A percentile compares a stretch with the other conserved stretches of the same genome.
Conservation (phyloP, 371 early-diverging fungal genomes). For the Mucor velutinosus region DNA sequence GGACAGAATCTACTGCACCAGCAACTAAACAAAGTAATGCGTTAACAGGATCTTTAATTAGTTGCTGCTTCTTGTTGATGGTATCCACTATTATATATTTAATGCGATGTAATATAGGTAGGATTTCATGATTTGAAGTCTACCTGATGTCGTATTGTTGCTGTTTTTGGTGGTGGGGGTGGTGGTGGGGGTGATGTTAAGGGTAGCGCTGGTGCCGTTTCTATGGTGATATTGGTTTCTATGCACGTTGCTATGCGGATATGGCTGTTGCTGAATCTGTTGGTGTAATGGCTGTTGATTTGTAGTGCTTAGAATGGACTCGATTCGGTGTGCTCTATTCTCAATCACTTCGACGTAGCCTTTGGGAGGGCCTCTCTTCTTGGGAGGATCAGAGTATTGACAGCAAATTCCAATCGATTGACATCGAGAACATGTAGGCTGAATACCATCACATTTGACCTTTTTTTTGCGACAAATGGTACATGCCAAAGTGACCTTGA, state of each 20-base stretch:
- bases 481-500: conserved; percentile 54
- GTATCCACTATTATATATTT: not conserved
- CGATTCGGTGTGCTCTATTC: conserved; percentile 67
- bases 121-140: not conserved
- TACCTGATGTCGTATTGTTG: not conserved
- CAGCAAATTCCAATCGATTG: conserved; percentile 33
- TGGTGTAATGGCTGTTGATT: not conserved
- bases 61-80: not conserved
- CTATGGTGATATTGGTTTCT: not conserved
- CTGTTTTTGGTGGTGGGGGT: too few relatives aligned
- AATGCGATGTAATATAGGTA: not conserved
- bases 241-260: not conserved
- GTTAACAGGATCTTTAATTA: conserved; percentile 7
- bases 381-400: conserved; percentile 38
- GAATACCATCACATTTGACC: conserved; percentile 49
- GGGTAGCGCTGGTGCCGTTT: not conserved
- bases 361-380: conserved; percentile 72
- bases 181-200: not conserved
- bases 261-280: not conserved
- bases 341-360: conserved; percentile 76
- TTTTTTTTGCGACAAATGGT: conserved; percentile 42
- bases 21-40: conserved; percentile 16
- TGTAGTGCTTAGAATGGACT: conserved; percentile 53
- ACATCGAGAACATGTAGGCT: conserved; percentile 49
- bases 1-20: conserved; percentile 7